Conservation (phyloP, 192 early-diverging fungal species). For the Tieghemiomyces parasiticus region DNA sequence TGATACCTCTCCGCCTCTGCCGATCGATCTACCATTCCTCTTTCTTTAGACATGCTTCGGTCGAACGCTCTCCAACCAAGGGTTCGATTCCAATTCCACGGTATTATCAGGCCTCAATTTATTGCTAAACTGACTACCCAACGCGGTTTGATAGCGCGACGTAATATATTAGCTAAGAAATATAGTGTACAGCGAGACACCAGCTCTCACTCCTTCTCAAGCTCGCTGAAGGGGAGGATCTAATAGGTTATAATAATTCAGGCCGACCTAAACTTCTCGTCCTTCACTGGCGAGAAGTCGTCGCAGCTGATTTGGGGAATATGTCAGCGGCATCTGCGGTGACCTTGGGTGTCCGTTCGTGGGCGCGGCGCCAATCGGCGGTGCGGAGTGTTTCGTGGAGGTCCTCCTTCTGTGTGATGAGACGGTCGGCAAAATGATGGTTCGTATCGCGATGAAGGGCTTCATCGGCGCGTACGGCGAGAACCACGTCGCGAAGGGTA, state of each 20-base stretch:
- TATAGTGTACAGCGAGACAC: not conserved
- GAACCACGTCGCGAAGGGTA: slow-evolving; percentile 68
- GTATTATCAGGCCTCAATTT: no score
- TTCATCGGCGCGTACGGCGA: slow-evolving; percentile 83
- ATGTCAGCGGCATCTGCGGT: not conserved
- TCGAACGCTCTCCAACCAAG: no score
- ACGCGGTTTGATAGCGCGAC: not conserved
- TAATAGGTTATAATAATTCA: not conserved
- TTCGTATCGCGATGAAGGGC: slow-evolving; percentile 80
- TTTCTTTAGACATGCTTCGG: no score
- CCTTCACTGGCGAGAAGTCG: not conserved
- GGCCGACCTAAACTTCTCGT: not conserved
- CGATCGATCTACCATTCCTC: no score
- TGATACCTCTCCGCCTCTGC: no score
- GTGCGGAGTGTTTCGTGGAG: slow-evolving; percentile 28
- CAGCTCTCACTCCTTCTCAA: not conserved
- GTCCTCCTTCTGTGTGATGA: slow-evolving; percentile 31
- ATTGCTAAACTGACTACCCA: not conserved
- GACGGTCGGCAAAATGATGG: slow-evolving; percentile 67
- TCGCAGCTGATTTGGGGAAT: slow-evolving; percentile 10
- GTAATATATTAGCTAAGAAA: not conserved
- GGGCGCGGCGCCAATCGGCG: slow-evolving; percentile 16
- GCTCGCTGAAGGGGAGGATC: not conserved
- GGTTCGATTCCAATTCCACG: no score
- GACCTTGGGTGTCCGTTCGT: not conserved